Conservation (phyloP, 1,284 basidiomycete genomes). For the Ceratorhiza oryzae-sativae region DNA sequence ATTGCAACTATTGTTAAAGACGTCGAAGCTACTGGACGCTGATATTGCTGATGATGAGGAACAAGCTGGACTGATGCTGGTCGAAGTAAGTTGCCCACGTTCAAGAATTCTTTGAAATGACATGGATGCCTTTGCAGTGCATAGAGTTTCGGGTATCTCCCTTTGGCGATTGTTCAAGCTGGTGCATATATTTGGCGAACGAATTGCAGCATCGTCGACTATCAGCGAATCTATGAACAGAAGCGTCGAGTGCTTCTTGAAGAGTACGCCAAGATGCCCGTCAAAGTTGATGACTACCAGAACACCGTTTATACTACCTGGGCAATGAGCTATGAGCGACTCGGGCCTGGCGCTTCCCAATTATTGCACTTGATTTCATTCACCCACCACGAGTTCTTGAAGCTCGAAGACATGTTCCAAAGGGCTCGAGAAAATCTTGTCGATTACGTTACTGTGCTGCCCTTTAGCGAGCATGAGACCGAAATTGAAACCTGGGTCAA, state of each 20-base stretch:
- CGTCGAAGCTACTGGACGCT: background rate
- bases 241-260: background rate
- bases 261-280: background rate
- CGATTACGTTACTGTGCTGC: background rate
- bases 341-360: background rate
- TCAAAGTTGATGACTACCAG: background rate
- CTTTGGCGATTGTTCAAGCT: conserved; percentile 34
- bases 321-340: conserved; percentile 4
- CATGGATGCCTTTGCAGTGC: background rate
- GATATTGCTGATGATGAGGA: background rate
- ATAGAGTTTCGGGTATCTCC: conserved; percentile 7
- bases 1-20: background rate
- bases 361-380: conserved; percentile 5
- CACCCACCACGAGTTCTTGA: background rate
- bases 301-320: conserved; percentile 11
- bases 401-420: conserved; percentile 1
- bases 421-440: background rate
- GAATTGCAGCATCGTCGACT: background rate
- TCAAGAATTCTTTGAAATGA: background rate
- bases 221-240: background rate
- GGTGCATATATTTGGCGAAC: conserved; percentile 21
- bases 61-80: background rate
- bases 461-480: background rate
- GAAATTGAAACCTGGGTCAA: background rate
- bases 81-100: background rate